Evolutionary conservation across 345 rosid species (phyloP).

Genomic region (Eucalyptus microcorys): DNA sequence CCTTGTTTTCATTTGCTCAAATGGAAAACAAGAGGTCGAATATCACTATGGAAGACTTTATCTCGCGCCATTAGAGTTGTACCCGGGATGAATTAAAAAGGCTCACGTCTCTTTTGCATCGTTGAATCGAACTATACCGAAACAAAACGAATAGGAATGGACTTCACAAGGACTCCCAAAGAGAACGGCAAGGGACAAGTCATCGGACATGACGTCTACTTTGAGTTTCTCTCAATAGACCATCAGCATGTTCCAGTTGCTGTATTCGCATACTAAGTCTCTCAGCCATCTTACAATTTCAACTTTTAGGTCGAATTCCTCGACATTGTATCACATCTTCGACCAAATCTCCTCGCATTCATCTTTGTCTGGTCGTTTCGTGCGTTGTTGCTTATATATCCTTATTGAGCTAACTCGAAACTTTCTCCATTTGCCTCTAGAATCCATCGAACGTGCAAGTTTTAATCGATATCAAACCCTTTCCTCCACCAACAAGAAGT

Average conservation of each 20-base stretch:
- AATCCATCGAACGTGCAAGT: not conserved
- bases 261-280: not conserved
- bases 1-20: not conserved
- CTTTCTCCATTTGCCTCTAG: not conserved
- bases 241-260: not conserved
- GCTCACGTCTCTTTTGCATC: not conserved
- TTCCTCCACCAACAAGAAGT: not conserved
- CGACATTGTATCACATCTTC: not conserved
- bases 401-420: not conserved
- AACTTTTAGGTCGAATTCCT: not conserved
- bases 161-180: not conserved
- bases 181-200: not conserved
- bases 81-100: not conserved
- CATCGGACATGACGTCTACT: not conserved
- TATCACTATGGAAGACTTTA: not conserved
- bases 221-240: not conserved
- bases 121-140: not conserved
- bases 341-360: not conserved
- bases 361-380: not conserved
- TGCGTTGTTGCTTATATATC: not conserved
- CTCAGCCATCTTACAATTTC: not conserved
- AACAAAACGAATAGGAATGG: not conserved
- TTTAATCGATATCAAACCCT: not conserved
- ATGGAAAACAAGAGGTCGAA: not conserved
- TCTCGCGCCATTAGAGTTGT: not conserved